These are phyloP conservation scores for Tylopilus orsonianus DNA, from an alignment of 1,284 basidiomycete genomes.

Conservation along the genomic window DNA sequence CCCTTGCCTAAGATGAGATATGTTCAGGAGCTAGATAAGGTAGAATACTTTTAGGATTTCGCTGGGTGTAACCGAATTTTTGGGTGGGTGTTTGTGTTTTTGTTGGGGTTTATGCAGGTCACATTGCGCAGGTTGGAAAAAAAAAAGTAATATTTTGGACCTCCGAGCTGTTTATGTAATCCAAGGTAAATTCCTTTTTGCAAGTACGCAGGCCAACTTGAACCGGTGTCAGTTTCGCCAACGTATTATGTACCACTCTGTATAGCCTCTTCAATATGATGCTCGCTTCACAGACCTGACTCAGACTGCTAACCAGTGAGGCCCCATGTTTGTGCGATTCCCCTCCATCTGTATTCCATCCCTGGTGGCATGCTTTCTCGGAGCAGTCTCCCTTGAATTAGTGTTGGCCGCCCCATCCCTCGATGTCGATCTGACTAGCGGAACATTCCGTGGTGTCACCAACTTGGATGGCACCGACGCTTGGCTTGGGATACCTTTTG, in stretches of 20 bases:
- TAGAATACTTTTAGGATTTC: slow-evolving; percentile 27
- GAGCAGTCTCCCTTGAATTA: too few relatives aligned
- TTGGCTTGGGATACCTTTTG: slow-evolving; percentile 70
- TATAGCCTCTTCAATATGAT: too few relatives aligned
- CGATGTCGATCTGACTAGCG: too few relatives aligned
- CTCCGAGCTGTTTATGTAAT: slow-evolving; percentile 28
- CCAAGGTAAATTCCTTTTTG: background rate
- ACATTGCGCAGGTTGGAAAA: slow-evolving; percentile 24
- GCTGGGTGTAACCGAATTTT: slow-evolving; percentile 36
- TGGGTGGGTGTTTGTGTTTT: slow-evolving; percentile 34
- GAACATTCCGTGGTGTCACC: slow-evolving; percentile 46
- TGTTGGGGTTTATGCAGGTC: slow-evolving; percentile 30
- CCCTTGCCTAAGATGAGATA: slow-evolving; percentile 21
- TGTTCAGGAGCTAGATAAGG: slow-evolving; percentile 25
- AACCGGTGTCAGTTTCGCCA: too few relatives aligned
- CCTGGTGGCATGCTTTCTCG: too few relatives aligned
- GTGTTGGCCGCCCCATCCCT: too few relatives aligned
- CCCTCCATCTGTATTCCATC: too few relatives aligned
- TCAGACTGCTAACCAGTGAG: slow-evolving; percentile 44
- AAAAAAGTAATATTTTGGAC: slow-evolving; percentile 34
- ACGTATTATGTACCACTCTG: too few relatives aligned
- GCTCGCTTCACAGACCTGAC: too few relatives aligned
- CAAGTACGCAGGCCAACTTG: too few relatives aligned
- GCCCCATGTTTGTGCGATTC: too few relatives aligned
- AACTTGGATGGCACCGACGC: slow-evolving; percentile 44